Evolutionary conservation across 148 eudicot species (phyloP), one percentile per base, ranked within the genome.

Genomic region (Dysphania ambrosioides): DNA sequence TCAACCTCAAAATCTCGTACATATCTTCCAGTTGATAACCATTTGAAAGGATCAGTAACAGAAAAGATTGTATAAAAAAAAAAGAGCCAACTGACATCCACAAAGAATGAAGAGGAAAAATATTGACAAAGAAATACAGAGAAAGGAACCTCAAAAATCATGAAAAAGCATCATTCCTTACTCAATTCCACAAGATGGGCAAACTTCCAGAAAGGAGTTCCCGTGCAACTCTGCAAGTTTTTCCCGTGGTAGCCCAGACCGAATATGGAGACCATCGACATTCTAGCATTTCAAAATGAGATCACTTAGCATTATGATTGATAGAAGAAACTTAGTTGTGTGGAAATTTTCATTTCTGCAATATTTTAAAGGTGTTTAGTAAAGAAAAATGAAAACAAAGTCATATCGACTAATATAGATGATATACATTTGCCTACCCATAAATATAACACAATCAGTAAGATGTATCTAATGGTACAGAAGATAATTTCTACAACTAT

Each of bases 1-100:
- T 95, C 99, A 72, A 95, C 83, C 83, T 95, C 99, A 78, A 95
- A 95, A 81, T 95, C 99, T 56, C 99, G 94, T 79, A 90, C 42
- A 81, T 90, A 95, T 87, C 97, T 95, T 75, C 82, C 85, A 75
- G 40, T 40, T 70, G 36, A 75, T 63, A 72, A 63, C 35, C n/a
- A 72, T 51, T 70, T 10, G 44, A 58, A 71, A 44, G 18, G 42
- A 59, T 40, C n/a, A 51, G 38, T 31, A 44, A 83, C 41, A 60
- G 64, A 58, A 40, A n/a, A 55, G 18, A 31, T 62, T 31, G 34
- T 19, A 69, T 69, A 57, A 68, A 38, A 30, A 55, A 55, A 32
- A 42, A 6, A 8, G 38, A 31, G 26, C 63, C 58, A 12, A 74
- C 29, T 18, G 68, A n/a, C 38, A 59, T 44, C 56, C 68, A 64